Evolutionary conservation across 495 filamentous ascomycete genomes (phyloP).

Genomic region (Thermochaetoides thermophila): DNA sequence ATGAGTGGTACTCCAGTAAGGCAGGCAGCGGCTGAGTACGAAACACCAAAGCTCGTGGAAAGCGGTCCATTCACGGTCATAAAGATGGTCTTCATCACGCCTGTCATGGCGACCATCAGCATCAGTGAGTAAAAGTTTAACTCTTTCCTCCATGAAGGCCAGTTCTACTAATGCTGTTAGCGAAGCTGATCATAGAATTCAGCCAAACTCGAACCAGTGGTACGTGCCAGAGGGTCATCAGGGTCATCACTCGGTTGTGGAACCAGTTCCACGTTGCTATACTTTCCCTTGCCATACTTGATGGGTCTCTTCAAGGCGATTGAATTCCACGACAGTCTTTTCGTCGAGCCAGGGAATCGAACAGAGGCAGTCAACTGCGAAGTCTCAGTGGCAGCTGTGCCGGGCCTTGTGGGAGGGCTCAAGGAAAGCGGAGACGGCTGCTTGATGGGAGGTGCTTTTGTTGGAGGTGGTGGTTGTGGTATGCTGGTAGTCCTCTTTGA

Average conservation of each 20-base stretch:
- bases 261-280: slow-evolving; percentile 28
- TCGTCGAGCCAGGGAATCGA: slow-evolving; percentile 19
- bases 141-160: slow-evolving; percentile 35
- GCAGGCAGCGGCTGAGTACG: slow-evolving; percentile 29
- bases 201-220: too few species aligned
- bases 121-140: slow-evolving; percentile 28
- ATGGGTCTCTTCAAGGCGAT: slow-evolving; percentile 22
- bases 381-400: slow-evolving; percentile 13
- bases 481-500: slow-evolving; percentile 4
- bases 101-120: slow-evolving; percentile 25
- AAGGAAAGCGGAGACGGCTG: too few species aligned
- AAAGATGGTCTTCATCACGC: slow-evolving; percentile 35
- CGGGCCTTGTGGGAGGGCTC: slow-evolving; percentile 14
- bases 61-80: slow-evolving; percentile 31
- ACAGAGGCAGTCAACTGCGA: slow-evolving; percentile 3
- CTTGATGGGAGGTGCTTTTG: slow-evolving; percentile 3
- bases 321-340: slow-evolving; percentile 22
- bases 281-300: slow-evolving; percentile 33
- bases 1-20: slow-evolving; percentile 36
- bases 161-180: too few species aligned
- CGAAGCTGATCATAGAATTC: too few species aligned
- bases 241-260: slow-evolving; percentile 34
- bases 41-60: slow-evolving; percentile 22
- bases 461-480: too few species aligned
- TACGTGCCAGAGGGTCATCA: slow-evolving; percentile 34